Evolutionary conservation across 495 filamentous ascomycete genomes (phyloP).

Genomic region (Entonaema liquescens): DNA sequence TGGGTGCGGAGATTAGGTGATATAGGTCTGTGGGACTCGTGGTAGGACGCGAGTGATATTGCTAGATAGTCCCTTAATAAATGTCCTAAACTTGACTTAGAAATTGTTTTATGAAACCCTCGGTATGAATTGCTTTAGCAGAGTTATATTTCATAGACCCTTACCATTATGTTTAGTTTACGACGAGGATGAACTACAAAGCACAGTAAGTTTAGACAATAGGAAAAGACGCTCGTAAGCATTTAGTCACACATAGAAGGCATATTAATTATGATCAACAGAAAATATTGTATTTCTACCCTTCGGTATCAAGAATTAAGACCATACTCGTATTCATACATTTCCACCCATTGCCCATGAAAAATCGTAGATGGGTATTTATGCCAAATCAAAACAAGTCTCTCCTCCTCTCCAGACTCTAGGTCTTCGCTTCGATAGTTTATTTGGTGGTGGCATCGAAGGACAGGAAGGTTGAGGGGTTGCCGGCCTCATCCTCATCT

Average conservation of each 20-base stretch:
- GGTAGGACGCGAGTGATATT: not conserved
- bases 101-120: no score
- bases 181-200: no score
- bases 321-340: constrained; percentile 21
- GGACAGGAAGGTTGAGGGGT: constrained; percentile 37
- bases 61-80: not conserved
- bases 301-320: constrained; percentile 39
- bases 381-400: not conserved
- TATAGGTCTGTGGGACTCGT: no score
- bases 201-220: no score
- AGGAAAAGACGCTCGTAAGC: no score
- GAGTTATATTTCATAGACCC: no score
- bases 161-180: no score
- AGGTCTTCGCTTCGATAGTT: not conserved
- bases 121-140: no score
- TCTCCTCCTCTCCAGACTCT: not conserved
- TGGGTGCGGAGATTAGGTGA: not conserved
- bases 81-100: not conserved
- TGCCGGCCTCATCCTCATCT: constrained; percentile 51
- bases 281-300: constrained; percentile 10
- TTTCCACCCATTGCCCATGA: not conserved
- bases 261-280: not conserved
- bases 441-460: constrained; percentile 43
- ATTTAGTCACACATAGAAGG: not conserved
- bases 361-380: not conserved